Evolutionary conservation across 306 rosid genomes (phyloP).

Genomic region (Citrullus colocynthis): DNA sequence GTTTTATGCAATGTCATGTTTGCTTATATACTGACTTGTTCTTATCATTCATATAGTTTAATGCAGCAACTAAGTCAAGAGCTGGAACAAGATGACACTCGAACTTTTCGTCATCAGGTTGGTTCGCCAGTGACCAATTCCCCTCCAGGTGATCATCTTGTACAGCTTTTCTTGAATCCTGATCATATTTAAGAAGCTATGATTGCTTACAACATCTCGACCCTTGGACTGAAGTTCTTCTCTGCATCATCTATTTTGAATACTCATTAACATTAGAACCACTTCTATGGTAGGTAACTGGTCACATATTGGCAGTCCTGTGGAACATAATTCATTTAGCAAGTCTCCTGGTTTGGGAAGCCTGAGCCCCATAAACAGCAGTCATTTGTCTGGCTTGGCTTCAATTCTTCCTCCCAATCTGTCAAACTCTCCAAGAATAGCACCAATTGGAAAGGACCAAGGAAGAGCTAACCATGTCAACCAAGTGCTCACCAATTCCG

Average conservation of each 20-base stretch:
- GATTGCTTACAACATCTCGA: neutral
- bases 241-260: neutral
- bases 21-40: neutral
- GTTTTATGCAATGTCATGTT: neutral
- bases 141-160: slow-evolving; percentile 56
- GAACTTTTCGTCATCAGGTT: slow-evolving; percentile 56
- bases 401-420: slow-evolving; percentile 65
- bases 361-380: slow-evolving; percentile 56
- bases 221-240: neutral
- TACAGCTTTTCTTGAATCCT: neutral
- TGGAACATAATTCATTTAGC: slow-evolving; percentile 56
- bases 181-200: neutral
- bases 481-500: slow-evolving; percentile 31
- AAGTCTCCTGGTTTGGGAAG: slow-evolving; percentile 58
- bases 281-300: slow-evolving; percentile 46
- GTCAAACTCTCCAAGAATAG: slow-evolving; percentile 55
- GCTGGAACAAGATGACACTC: slow-evolving; percentile 72
- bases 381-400: slow-evolving; percentile 68
- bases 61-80: slow-evolving; percentile 85
- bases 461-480: slow-evolving; percentile 44
- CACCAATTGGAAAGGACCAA: slow-evolving; percentile 86
- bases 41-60: slow-evolving; percentile 33
- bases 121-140: slow-evolving; percentile 78
- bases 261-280: neutral
- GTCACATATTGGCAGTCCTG: slow-evolving; percentile 72